phyloP scores from a whole-genome alignment of 768 basidiomycete species.

The Tricholoma furcatifolium region DNA sequence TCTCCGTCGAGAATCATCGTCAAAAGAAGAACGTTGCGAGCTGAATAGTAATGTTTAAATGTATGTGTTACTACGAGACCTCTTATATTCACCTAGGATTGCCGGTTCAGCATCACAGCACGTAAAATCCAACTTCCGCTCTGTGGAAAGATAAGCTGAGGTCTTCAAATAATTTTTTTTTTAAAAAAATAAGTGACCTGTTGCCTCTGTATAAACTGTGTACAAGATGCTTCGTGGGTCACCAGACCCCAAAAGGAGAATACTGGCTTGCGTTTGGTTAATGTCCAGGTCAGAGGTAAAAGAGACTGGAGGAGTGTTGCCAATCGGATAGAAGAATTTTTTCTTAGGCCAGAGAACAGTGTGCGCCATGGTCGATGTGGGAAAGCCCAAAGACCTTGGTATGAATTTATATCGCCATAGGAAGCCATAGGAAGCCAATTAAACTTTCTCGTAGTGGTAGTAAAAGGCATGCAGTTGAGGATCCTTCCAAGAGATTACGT shows the following conservation, averaged over 20 bases:
- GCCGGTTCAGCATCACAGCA: constrained; percentile 52
- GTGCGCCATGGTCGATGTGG: constrained; percentile 38
- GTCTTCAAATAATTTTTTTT: neutral
- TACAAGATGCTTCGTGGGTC: constrained; percentile 55
- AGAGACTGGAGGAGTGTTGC: constrained; percentile 55
- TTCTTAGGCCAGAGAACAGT: constrained; percentile 42
- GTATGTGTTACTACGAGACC: neutral
- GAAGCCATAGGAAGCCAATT: neutral
- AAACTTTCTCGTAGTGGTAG: too few species aligned
- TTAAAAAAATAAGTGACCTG: constrained; percentile 21
- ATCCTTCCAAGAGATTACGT: neutral
- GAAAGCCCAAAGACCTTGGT: neutral
- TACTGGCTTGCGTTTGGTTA: constrained; percentile 39
- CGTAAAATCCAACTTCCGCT: constrained; percentile 43
- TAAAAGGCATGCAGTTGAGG: neutral
- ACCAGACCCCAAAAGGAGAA: constrained; percentile 56
- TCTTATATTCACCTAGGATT: constrained; percentile 34
- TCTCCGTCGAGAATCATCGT: constrained; percentile 38
- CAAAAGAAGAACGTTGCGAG: constrained; percentile 47
- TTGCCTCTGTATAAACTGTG: constrained; percentile 36
- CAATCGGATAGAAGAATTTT: constrained; percentile 55
- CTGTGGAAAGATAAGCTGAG: constrained; percentile 2
- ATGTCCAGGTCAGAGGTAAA: constrained; percentile 47
- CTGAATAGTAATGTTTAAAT: constrained; percentile 23
- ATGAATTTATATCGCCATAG: neutral